Percentiles rank a stretch among this genome's conserved stretches.
phyloP scores from a whole-genome alignment of 208 protist species.

The Leishmania braziliensis region DNA sequence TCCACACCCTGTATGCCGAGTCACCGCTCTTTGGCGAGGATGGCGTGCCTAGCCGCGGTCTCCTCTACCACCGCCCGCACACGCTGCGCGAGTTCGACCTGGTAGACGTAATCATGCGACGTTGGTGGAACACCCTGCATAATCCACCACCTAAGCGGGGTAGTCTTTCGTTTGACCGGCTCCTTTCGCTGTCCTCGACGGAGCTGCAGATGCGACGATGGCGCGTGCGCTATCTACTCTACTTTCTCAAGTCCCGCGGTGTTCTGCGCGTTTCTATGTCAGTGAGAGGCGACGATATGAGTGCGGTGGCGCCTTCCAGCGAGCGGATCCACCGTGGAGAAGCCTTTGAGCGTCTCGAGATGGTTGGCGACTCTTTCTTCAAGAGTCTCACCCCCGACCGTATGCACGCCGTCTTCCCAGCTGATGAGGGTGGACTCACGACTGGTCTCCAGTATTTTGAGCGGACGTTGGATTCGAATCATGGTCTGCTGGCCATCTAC shows the following conservation, averaged over 20 bases:
- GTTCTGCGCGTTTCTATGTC: slow-evolving; percentile 23
- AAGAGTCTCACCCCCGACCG: slow-evolving; percentile 72
- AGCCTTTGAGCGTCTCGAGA: slow-evolving; percentile 79
- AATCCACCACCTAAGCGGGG: neutral
- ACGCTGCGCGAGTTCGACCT: slow-evolving; percentile 28
- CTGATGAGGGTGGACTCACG: slow-evolving; percentile 45
- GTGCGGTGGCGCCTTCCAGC: neutral
- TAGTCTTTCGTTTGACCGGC: slow-evolving; percentile 26
- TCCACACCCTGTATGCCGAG: slow-evolving; percentile 3
- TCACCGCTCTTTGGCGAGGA: slow-evolving; percentile 25
- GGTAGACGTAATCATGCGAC: slow-evolving; percentile 35
- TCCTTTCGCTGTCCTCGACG: slow-evolving; percentile 27
- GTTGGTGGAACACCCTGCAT: slow-evolving; percentile 59
- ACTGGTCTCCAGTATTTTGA: slow-evolving; percentile 42
- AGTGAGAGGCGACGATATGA: neutral
- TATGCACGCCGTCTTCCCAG: slow-evolving; percentile 60
- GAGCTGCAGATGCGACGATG: slow-evolving; percentile 19
- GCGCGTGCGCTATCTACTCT: slow-evolving; percentile 45
- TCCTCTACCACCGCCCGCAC: slow-evolving; percentile 13
- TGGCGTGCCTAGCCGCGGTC: slow-evolving; percentile 13
- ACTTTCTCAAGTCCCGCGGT: slow-evolving; percentile 29
- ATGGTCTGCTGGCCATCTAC: slow-evolving; percentile 78
- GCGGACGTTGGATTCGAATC: slow-evolving; percentile 77
- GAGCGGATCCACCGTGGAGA: slow-evolving; percentile 20
- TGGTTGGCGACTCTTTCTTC: slow-evolving; percentile 82